A percentile compares a stretch with the other conserved stretches of the same genome.
Conservation (phyloP, 2,329 filamentous ascomycete species). For the Colletotrichum sp. region DNA sequence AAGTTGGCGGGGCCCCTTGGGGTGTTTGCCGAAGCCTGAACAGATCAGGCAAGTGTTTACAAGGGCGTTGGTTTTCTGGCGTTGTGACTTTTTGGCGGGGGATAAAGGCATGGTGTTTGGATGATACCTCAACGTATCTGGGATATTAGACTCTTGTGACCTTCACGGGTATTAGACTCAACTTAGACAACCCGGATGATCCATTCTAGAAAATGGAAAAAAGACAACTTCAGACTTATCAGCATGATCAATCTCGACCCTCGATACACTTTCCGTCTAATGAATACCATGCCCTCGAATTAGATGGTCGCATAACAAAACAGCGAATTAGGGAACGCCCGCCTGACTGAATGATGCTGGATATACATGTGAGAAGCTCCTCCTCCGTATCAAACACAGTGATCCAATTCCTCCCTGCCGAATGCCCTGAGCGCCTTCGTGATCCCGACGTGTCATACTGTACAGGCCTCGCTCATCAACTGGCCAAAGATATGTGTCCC, state of each 20-base stretch:
- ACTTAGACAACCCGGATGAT: conserved; percentile 17
- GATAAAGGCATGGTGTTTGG: not conserved
- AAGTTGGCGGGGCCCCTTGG: conserved; percentile 68
- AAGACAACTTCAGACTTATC: not conserved
- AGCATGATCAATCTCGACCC: not conserved
- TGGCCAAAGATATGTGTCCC: not conserved
- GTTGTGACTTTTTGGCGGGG: not conserved
- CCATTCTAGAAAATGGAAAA: not conserved
- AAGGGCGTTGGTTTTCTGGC: not conserved
- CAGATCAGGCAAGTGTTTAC: not conserved
- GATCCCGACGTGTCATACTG: conserved; percentile 11
- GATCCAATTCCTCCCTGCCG: not conserved
- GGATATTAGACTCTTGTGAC: conserved; percentile 20
- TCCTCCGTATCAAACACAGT: not conserved
- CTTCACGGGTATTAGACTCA: conserved; percentile 28
- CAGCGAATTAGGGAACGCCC: conserved; percentile 5
- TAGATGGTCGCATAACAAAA: conserved; percentile 1
- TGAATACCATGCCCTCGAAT: not conserved
- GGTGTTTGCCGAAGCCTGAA: conserved; percentile 44
- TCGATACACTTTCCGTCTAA: not conserved
- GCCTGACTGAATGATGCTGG: conserved; percentile 18
- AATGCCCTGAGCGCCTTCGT: conserved; percentile 13
- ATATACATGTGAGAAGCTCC: conserved; percentile 9
- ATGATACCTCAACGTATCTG: conserved; percentile 30
- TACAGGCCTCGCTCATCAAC: conserved; percentile 4